Evolutionary conservation across 306 rosid species (phyloP).

Genomic region (Begonia loranthoides): DNA sequence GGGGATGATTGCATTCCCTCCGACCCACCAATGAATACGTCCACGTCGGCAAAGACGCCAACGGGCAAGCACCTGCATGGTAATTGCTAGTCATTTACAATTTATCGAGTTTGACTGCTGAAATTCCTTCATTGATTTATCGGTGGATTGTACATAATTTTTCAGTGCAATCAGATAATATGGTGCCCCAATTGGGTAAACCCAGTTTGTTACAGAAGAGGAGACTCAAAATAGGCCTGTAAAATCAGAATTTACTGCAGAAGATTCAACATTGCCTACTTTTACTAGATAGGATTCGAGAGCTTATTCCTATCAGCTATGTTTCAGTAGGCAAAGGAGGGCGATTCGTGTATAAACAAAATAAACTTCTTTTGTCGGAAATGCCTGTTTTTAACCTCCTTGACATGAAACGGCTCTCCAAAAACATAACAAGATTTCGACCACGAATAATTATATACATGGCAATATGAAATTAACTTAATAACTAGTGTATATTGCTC

Average conservation of each 20-base stretch:
- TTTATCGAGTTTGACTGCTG: too few relatives aligned
- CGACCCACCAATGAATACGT: conserved; percentile 76
- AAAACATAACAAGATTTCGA: too few relatives aligned
- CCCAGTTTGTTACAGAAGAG: conserved; percentile 49
- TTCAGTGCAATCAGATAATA: conserved; percentile 84
- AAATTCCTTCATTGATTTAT: too few relatives aligned
- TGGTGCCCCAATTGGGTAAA: conserved; percentile 57
- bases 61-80: conserved; percentile 85
- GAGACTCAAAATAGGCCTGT: conserved; percentile 67
- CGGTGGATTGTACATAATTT: too few relatives aligned
- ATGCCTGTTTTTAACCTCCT: too few relatives aligned
- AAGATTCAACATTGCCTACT: conserved; percentile 19
- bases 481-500: too few relatives aligned
- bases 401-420: too few relatives aligned
- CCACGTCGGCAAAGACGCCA: conserved; percentile 31
- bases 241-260: conserved; percentile 46
- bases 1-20: conserved; percentile 61
- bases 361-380: too few relatives aligned
- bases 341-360: too few relatives aligned
- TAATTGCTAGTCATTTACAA: conserved; percentile 9
- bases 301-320: conserved; percentile 44
- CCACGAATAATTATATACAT: too few relatives aligned
- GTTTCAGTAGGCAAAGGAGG: too few relatives aligned
- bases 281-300: conserved; percentile 15
- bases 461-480: too few relatives aligned